Evolutionary conservation across 805 yeast genomes (phyloP).

Genomic region (Cyberlindnera subsufficiens): DNA sequence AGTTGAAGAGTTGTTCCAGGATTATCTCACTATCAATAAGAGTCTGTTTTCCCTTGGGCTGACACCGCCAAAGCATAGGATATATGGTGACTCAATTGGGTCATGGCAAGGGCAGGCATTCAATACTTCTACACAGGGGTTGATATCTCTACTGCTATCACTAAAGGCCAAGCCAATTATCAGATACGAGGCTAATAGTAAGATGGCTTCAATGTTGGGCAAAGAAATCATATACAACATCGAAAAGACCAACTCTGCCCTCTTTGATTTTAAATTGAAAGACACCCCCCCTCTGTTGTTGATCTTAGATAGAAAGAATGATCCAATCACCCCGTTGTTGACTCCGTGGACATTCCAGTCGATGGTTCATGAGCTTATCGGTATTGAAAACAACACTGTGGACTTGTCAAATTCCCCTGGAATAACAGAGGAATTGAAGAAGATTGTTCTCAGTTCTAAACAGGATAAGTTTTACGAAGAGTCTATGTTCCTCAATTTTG

Average conservation of each 20-base stretch:
- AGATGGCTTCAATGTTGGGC: slow-evolving; percentile 60
- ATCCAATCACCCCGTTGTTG: slow-evolving; percentile 88
- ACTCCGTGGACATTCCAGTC: slow-evolving; percentile 98
- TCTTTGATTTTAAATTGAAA: slow-evolving; percentile 60
- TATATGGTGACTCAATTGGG: slow-evolving; percentile 32
- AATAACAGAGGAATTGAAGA: slow-evolving; percentile 50
- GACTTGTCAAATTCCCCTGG: slow-evolving; percentile 53
- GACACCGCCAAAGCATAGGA: slow-evolving; percentile 23
- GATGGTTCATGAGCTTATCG: slow-evolving; percentile 91
- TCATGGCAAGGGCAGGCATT: slow-evolving; percentile 43
- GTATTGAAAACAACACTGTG: slow-evolving; percentile 76
- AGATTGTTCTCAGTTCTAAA: slow-evolving; percentile 59
- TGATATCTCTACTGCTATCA: slow-evolving; percentile 60
- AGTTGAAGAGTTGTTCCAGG: slow-evolving; percentile 82
- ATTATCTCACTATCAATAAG: slow-evolving; percentile 67
- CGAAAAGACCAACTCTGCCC: slow-evolving; percentile 44
- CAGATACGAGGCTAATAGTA: slow-evolving; percentile 68
- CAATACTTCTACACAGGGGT: slow-evolving; percentile 33
- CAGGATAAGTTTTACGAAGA: slow-evolving; percentile 76
- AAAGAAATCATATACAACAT: slow-evolving; percentile 56
- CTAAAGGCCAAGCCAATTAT: slow-evolving; percentile 74
- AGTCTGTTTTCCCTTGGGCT: slow-evolving; percentile 48
- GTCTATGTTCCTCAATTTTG: slow-evolving; percentile 86
- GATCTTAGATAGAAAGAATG: slow-evolving; percentile 77
- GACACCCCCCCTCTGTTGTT: slow-evolving; percentile 73